A percentile compares a stretch with the other conserved stretches of the same genome.
Evolutionary conservation across 192 early-diverging fungal species (phyloP).

Genomic region (Physocladia obscura): DNA sequence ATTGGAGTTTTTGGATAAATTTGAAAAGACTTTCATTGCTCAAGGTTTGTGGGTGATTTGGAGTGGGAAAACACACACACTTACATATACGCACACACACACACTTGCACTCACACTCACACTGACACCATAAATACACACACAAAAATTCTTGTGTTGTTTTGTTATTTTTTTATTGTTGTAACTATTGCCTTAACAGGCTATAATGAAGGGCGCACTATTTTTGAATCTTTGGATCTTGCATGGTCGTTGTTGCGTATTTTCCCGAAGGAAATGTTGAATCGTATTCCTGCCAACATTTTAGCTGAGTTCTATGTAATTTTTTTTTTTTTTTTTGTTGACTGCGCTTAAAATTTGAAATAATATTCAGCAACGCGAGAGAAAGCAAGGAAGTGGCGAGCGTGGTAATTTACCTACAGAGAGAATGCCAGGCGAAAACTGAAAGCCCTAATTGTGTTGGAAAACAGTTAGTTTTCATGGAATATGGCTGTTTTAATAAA

Average conservation of each 20-base stretch:
- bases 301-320: conserved; percentile 84
- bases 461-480: no score
- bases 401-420: conserved; percentile 1
- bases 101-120: no score
- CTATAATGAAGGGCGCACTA: conserved; percentile 91
- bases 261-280: conserved; percentile 99
- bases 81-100: no score
- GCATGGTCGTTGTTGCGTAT: conserved; percentile 99
- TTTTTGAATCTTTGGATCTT: conserved; percentile 93
- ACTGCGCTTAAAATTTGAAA: not conserved
- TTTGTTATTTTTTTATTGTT: no score
- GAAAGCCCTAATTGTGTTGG: no score
- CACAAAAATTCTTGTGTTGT: not conserved
- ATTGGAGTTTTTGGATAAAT: conserved; percentile 98
- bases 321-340: not conserved
- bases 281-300: conserved; percentile 96
- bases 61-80: not conserved
- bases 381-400: conserved; percentile 26
- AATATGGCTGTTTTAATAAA: no score
- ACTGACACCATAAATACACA: not conserved
- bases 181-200: no score
- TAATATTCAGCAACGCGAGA: conserved; percentile 29
- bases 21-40: conserved; percentile 95
- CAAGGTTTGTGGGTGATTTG: conserved; percentile 78
- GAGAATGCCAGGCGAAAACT: conserved; percentile 20